Base-by-base conservation (phyloP, 139 green algal species). In the Spirogloea muscicola region DNA sequence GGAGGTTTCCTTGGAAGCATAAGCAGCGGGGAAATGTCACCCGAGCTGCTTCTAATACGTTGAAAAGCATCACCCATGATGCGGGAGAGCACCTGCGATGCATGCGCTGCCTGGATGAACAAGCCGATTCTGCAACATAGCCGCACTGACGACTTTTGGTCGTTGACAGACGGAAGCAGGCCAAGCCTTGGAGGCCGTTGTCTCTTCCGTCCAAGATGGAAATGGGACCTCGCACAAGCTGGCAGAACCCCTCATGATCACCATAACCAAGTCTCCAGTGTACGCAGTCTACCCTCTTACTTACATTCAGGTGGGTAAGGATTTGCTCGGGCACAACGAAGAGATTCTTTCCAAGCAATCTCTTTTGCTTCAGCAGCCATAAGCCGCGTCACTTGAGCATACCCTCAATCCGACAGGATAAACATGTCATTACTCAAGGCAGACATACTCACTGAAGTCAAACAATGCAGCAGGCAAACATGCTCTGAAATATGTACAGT, bases 271-370 rank as follows among this genome's bases (percentile, higher is more conserved):
- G 27, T 62, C 69, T 3, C 42, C 58, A 33, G 69, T 78, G 4
- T 72, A 67, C 37, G 69, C 62, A 3, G 4, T 37, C 29, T 78
- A 78, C 59, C 58, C 58, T 3, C 69, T 78, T 40, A 77, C 58
- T 3, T 78, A 77, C 62, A 38, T 72, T 2, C 69, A 77, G 69
- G 66, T 74, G 6, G 6, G 51, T n/a, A n/a, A n/a, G n/a, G n/a
- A n/a, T n/a, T n/a, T n/a, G n/a, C n/a, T n/a, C n/a, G n/a, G n/a
- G n/a, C n/a, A n/a, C n/a, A n/a, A n/a, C n/a, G n/a, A n/a, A n/a
- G n/a, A n/a, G n/a, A n/a, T n/a, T n/a, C n/a, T n/a, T n/a, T n/a
- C n/a, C n/a, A n/a, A n/a, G n/a, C n/a, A n/a, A n/a, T n/a, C n/a
- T n/a, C n/a, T n/a, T n/a, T n/a, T n/a, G n/a, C n/a, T n/a, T n/a